These are phyloP conservation scores for Cudoniella acicularis DNA, from an alignment of 495 filamentous ascomycete genomes.

Conservation along the genomic window DNA sequence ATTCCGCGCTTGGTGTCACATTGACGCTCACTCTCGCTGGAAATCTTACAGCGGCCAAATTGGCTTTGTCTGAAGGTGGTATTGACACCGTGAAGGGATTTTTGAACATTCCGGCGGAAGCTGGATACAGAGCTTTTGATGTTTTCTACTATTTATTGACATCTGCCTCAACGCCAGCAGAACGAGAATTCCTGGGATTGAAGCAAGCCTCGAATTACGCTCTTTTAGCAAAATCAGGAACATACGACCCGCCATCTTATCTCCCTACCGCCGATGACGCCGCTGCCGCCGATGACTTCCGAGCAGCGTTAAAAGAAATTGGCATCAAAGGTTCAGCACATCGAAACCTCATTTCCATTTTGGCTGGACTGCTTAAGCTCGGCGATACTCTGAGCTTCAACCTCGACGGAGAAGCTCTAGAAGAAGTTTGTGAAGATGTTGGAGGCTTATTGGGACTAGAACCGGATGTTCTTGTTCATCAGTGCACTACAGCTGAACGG, in stretches of 20 bases:
- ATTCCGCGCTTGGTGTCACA: slow-evolving; percentile 75
- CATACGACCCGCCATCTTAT: slow-evolving; percentile 83
- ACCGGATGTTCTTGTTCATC: slow-evolving; percentile 73
- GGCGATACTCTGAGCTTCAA: slow-evolving; percentile 84
- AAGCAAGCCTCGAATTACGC: slow-evolving; percentile 74
- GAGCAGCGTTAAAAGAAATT: slow-evolving; percentile 75
- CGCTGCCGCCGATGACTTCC: slow-evolving; percentile 89
- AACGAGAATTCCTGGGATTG: slow-evolving; percentile 86
- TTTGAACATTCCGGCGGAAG: slow-evolving; percentile 71
- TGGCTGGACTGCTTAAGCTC: slow-evolving; percentile 85
- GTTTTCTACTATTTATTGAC: slow-evolving; percentile 97
- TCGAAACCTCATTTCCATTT: slow-evolving; percentile 73
- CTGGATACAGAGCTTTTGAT: slow-evolving; percentile 92
- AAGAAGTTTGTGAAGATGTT: slow-evolving; percentile 87
- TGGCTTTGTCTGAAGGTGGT: slow-evolving; percentile 81
- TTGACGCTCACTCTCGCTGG: slow-evolving; percentile 80
- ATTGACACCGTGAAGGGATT: slow-evolving; percentile 82
- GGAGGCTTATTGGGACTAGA: slow-evolving; percentile 81
- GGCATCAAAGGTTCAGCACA: slow-evolving; percentile 85
- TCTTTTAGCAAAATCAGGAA: slow-evolving; percentile 75
- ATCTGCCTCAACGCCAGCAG: slow-evolving; percentile 81
- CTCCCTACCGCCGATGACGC: slow-evolving; percentile 91
- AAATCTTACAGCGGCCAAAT: slow-evolving; percentile 66
- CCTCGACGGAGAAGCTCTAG: slow-evolving; percentile 80
- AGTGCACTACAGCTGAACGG: slow-evolving; percentile 79